Evolutionary conservation across 2,329 filamentous ascomycete species (phyloP).

Genomic region (Whalleya microplaca): DNA sequence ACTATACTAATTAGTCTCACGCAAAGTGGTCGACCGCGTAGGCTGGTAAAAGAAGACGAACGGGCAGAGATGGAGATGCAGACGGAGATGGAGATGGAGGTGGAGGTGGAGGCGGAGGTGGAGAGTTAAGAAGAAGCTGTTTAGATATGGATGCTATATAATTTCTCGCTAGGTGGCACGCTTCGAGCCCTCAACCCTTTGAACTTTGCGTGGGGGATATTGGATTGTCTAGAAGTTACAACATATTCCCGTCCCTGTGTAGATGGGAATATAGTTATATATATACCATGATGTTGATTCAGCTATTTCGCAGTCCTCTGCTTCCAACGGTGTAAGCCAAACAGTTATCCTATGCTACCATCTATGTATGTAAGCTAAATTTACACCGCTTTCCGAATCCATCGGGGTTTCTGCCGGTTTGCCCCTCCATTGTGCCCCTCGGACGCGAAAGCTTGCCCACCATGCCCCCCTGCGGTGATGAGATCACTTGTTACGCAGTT

Average conservation of each 20-base stretch:
- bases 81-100: too few relatives aligned
- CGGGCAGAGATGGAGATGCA: neutral
- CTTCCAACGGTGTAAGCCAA: neutral
- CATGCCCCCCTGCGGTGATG: too few relatives aligned
- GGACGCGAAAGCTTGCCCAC: neutral
- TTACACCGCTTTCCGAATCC: neutral
- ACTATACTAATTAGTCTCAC: neutral
- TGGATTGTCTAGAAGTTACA: too few relatives aligned
- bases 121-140: too few relatives aligned
- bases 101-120: too few relatives aligned
- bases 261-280: neutral
- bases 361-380: neutral
- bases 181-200: too few relatives aligned
- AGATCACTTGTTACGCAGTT: neutral
- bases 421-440: conserved; percentile 1
- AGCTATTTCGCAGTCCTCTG: neutral
- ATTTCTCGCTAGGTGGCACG: too few relatives aligned
- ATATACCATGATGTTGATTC: neutral
- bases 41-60: neutral
- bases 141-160: too few relatives aligned
- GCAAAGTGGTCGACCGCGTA: neutral
- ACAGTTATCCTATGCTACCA: too few relatives aligned
- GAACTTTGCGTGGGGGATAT: too few relatives aligned
- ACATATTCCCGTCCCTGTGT: neutral
- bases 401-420: neutral